Evolutionary conservation across 139 green algal species (phyloP).

Genomic region (Zygnema cylindricum): DNA sequence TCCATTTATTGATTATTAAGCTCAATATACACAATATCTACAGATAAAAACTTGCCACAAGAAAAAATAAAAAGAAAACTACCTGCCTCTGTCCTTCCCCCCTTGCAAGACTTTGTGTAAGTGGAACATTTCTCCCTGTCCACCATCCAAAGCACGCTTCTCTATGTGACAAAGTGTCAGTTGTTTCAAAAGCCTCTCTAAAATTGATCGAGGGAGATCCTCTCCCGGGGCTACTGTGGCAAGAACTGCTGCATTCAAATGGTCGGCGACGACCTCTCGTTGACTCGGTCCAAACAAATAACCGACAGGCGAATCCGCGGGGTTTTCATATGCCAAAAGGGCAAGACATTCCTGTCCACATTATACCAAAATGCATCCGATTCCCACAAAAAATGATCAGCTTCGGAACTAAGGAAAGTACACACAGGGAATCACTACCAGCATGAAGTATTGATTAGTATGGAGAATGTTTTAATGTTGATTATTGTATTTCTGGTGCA

Average conservation of each 20-base stretch:
- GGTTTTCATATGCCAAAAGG: constrained; percentile 79
- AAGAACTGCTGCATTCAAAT: constrained; percentile 78
- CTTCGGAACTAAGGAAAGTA: too few species aligned
- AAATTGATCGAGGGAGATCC: constrained; percentile 52
- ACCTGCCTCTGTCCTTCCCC: constrained; percentile 34
- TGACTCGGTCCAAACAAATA: constrained; percentile 70
- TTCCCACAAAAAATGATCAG: too few species aligned
- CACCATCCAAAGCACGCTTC: constrained; percentile 65
- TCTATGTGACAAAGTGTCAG: constrained; percentile 67
- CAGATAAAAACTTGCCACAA: too few species aligned
- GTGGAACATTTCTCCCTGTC: constrained; percentile 70
- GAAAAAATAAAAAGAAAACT: background rate
- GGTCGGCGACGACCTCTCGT: constrained; percentile 77
- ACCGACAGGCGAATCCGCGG: constrained; percentile 69
- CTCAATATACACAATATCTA: too few species aligned
- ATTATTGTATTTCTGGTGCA: too few species aligned
- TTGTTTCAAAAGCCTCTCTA: constrained; percentile 73
- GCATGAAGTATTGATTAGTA: too few species aligned
- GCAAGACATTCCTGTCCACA: constrained; percentile 78
- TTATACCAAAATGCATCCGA: too few species aligned
- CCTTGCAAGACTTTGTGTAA: constrained; percentile 34
- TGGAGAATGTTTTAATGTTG: too few species aligned
- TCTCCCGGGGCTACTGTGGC: constrained; percentile 20
- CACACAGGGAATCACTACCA: too few species aligned
- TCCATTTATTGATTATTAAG: too few species aligned